Conservation (phyloP, 371 early-diverging fungal genomes). For the Chytridium lagenaria region DNA sequence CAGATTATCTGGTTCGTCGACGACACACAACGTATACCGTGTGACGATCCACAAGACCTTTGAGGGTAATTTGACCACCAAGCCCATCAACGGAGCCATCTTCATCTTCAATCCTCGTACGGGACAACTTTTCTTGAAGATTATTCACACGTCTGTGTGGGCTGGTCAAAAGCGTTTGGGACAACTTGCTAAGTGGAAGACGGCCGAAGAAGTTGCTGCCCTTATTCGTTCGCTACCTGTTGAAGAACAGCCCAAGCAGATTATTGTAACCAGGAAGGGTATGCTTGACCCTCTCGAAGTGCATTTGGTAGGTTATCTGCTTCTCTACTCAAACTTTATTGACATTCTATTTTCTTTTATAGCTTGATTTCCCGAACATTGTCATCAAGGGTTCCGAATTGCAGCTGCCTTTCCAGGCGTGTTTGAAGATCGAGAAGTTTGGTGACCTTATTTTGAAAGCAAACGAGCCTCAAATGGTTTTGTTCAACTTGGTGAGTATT, state of each 20-base stretch:
- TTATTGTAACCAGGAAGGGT: conserved; percentile 98
- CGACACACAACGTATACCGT: conserved; percentile 98
- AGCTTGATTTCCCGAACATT: conserved; percentile 96
- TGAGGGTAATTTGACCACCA: conserved; percentile 97
- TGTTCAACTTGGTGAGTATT: conserved; percentile 55
- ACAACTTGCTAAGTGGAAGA: conserved; percentile 99
- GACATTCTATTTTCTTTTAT: conserved; percentile 2
- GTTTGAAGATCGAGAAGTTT: conserved; percentile 97
- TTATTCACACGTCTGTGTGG: conserved; percentile 99
- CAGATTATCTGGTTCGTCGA: conserved; percentile 99
- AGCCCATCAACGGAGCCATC: conserved; percentile 98
- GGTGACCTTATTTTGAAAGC: conserved; percentile 97
- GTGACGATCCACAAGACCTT: conserved; percentile 99
- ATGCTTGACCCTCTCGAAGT: conserved; percentile 99
- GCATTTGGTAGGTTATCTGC: conserved; percentile 60
- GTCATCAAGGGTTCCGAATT: conserved; percentile 96
- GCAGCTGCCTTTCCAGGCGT: conserved; percentile 97
- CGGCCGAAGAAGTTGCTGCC: conserved; percentile 98
- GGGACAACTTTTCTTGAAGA: conserved; percentile 98
- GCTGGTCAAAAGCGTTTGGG: conserved; percentile 98
- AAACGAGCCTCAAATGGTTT: conserved; percentile 95
- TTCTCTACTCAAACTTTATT: conserved; percentile 1
- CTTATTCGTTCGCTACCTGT: conserved; percentile 97
- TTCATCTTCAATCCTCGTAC: conserved; percentile 99
- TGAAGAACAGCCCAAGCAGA: conserved; percentile 98